Evolutionary conservation across 768 basidiomycete species (phyloP).

Genomic region (Boletus reticuloceps): DNA sequence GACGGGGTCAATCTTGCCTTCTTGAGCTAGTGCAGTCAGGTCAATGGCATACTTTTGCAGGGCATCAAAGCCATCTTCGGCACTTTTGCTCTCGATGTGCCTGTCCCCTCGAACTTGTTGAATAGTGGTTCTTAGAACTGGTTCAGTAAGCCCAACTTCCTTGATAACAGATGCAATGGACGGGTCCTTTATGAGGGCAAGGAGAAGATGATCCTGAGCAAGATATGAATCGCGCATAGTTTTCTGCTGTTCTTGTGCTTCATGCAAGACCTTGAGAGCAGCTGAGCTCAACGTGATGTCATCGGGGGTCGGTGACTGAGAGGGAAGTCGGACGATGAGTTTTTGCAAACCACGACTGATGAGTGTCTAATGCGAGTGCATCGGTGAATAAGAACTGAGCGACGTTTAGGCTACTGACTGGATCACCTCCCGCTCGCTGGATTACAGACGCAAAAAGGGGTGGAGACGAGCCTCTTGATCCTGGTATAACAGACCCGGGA

Average conservation of each 20-base stretch:
- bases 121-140: constrained; percentile 70
- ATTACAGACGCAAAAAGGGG: constrained; percentile 79
- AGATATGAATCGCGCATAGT: constrained; percentile 89
- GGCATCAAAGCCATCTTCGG: constrained; percentile 93
- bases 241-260: constrained; percentile 76
- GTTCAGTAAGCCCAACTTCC: constrained; percentile 70
- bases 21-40: constrained; percentile 81
- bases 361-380: constrained; percentile 35
- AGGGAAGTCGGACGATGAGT: constrained; percentile 75
- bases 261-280: constrained; percentile 61
- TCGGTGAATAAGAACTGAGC: background rate
- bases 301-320: constrained; percentile 83
- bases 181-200: constrained; percentile 77
- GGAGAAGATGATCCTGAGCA: constrained; percentile 88
- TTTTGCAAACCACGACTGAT: constrained; percentile 75
- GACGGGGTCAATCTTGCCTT: constrained; percentile 94
- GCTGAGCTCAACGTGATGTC: constrained; percentile 64
- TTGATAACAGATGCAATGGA: constrained; percentile 69
- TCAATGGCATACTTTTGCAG: constrained; percentile 86
- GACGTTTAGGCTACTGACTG: constrained; percentile 42
- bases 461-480: constrained; percentile 31
- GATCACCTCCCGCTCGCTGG: constrained; percentile 81
- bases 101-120: constrained; percentile 80
- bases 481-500: constrained; percentile 35
- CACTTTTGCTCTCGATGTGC: constrained; percentile 79